Percentiles rank a stretch among this genome's conserved stretches.
Conservation (phyloP, 1,139 yeast species). For the Scheffersomyces titani region DNA sequence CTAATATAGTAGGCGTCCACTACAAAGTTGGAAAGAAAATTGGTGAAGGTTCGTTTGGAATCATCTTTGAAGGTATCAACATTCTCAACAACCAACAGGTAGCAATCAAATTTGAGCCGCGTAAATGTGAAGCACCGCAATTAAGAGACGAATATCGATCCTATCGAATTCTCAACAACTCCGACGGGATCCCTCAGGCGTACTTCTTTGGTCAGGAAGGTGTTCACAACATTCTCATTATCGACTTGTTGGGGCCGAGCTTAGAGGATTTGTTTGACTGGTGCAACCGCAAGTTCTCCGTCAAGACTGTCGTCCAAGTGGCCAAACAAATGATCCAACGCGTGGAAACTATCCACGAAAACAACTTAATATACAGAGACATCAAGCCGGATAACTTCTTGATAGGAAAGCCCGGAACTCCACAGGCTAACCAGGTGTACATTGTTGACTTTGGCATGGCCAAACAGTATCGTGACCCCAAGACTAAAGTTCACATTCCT, state of each 20-base stretch:
- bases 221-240: constrained; percentile 70
- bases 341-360: constrained; percentile 67
- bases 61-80: constrained; percentile 77
- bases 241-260: constrained; percentile 75
- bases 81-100: constrained; percentile 74
- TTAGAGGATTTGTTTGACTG: constrained; percentile 79
- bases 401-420: constrained; percentile 66
- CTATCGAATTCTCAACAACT: constrained; percentile 63
- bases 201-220: constrained; percentile 84
- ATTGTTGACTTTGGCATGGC: constrained; percentile 65
- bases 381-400: constrained; percentile 77
- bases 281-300: constrained; percentile 73
- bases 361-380: constrained; percentile 72
- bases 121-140: constrained; percentile 81
- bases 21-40: constrained; percentile 80
- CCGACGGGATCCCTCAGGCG: constrained; percentile 70
- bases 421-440: constrained; percentile 57
- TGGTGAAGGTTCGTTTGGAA: constrained; percentile 86
- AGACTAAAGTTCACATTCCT: constrained; percentile 59
- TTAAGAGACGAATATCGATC: constrained; percentile 76
- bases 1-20: constrained; percentile 74
- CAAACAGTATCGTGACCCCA: constrained; percentile 65
- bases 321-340: constrained; percentile 74
- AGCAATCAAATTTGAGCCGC: constrained; percentile 78
- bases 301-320: constrained; percentile 70